A percentile compares a stretch with the other conserved stretches of the same genome.
Evolutionary conservation across 768 basidiomycete genomes (phyloP).

Genomic region (Boletus patriciae): DNA sequence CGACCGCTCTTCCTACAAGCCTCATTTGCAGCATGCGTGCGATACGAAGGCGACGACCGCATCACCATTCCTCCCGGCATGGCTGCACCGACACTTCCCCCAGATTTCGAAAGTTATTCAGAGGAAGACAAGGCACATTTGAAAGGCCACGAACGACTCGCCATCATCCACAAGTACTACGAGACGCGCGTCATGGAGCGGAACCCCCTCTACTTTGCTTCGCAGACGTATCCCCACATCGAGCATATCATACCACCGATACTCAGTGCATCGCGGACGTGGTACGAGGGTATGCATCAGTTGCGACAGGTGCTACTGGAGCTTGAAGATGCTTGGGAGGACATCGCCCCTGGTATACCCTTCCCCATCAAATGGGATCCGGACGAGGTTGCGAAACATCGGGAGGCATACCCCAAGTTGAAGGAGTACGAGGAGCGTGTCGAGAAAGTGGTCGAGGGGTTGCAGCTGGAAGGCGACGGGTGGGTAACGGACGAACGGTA

Average conservation of each 20-base stretch:
- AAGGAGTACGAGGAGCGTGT: background rate
- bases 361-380: background rate
- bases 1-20: slow-evolving; percentile 18
- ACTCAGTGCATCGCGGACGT: slow-evolving; percentile 3
- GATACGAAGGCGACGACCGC: slow-evolving; percentile 6
- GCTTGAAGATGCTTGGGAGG: background rate
- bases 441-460: background rate
- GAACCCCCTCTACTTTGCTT: background rate
- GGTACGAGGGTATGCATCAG: slow-evolving; percentile 4
- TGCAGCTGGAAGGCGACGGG: background rate
- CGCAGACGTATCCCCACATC: background rate
- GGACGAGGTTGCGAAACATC: background rate
- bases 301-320: background rate
- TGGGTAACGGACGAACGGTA: slow-evolving; percentile 1
- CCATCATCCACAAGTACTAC: slow-evolving; percentile 8
- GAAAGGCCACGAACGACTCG: slow-evolving; percentile 1
- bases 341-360: background rate
- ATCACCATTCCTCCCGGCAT: slow-evolving; percentile 1
- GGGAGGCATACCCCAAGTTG: background rate
- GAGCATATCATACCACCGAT: background rate
- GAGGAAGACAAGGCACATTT: background rate
- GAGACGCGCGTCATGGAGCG: background rate
- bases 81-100: background rate
- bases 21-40: slow-evolving; percentile 1
- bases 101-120: background rate